Conservation (phyloP, 176 grass and related monocot genomes). For the Eremochloa ophiuroides region DNA sequence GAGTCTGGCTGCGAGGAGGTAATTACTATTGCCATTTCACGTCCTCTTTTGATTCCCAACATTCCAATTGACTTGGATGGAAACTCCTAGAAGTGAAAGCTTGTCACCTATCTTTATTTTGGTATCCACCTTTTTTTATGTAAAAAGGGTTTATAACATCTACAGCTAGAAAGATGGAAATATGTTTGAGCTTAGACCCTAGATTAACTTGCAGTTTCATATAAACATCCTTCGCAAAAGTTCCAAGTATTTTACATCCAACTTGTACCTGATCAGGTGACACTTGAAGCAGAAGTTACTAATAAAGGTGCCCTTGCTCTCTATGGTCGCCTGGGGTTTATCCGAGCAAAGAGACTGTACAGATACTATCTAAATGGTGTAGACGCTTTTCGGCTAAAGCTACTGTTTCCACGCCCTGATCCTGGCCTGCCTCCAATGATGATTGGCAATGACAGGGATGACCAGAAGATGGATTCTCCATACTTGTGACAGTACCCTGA, state of each 20-base stretch:
- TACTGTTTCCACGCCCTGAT: slow-evolving; percentile 65
- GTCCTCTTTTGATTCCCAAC: not conserved
- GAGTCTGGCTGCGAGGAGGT: slow-evolving; percentile 96
- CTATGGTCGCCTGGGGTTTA: slow-evolving; percentile 87
- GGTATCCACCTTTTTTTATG: not conserved
- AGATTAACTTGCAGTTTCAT: not conserved
- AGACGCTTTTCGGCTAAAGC: slow-evolving; percentile 89
- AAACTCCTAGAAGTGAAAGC: not conserved
- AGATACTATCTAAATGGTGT: slow-evolving; percentile 94
- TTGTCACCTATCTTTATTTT: not conserved
- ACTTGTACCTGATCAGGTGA: slow-evolving; percentile 51
- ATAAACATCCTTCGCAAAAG: not conserved
- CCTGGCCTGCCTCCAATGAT: slow-evolving; percentile 26
- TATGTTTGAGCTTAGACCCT: not conserved
- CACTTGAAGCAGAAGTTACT: slow-evolving; percentile 92
- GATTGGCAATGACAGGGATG: slow-evolving; percentile 13
- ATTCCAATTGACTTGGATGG: not conserved
- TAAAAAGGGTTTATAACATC: not conserved
- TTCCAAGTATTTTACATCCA: not conserved
- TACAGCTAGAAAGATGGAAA: not conserved
- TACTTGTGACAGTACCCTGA: slow-evolving; percentile 35
- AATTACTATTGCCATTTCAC: not conserved
- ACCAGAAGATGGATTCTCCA: slow-evolving; percentile 46
- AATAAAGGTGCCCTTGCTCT: slow-evolving; percentile 88
- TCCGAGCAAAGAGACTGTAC: slow-evolving; percentile 91